phyloP scores from a whole-genome alignment of 2,329 filamentous ascomycete species.

The Aspergillus neoniger region DNA sequence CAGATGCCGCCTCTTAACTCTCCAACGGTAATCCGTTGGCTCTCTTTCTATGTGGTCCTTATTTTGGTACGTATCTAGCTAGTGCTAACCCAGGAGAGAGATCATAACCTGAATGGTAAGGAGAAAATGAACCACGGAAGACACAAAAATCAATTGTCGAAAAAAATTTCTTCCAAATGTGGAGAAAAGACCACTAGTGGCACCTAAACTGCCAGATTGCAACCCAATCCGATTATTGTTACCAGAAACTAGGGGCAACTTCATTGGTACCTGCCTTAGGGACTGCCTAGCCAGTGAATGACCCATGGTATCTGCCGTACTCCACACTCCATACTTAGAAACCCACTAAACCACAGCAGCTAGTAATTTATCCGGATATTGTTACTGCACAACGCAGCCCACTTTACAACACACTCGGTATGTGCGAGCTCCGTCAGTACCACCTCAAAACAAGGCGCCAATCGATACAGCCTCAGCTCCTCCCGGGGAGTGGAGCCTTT shows the following conservation, averaged over 20 bases:
- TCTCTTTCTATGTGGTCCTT: too few species aligned
- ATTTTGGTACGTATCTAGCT: background rate
- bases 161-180: conserved; percentile 20
- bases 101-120: background rate
- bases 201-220: conserved; percentile 15
- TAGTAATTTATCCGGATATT: conserved; percentile 2
- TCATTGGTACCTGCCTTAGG: conserved; percentile 27
- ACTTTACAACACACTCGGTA: background rate
- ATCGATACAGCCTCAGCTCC: background rate
- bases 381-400: background rate
- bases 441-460: background rate
- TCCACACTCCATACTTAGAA: conserved; percentile 26
- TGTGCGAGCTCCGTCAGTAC: background rate
- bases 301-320: conserved; percentile 18
- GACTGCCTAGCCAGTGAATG: conserved; percentile 15
- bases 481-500: background rate
- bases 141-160: conserved; percentile 9
- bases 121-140: background rate
- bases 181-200: conserved; percentile 17
- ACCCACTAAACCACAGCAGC: conserved; percentile 8
- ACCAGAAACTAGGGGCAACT: conserved; percentile 10
- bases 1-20: conserved; percentile 1
- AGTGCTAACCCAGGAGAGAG: background rate
- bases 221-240: conserved; percentile 23
- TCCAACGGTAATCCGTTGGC: background rate